These are phyloP conservation scores for Salix udensis DNA, from an alignment of 345 rosid species.

Conservation along the genomic window DNA sequence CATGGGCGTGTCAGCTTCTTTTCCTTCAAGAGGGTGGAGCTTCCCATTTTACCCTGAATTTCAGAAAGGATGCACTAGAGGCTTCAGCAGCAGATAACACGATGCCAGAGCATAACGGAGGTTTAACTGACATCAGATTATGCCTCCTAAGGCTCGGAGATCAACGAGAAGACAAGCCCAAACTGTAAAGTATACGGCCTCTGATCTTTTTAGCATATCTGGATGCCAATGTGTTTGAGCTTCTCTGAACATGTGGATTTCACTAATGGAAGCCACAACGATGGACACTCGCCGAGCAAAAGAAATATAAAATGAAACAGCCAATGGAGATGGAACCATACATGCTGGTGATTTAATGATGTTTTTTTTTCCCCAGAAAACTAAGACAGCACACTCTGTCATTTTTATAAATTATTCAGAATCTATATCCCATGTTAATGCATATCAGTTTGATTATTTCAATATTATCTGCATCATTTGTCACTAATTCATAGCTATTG, in stretches of 20 bases:
- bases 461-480: background rate
- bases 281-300: constrained; percentile 11
- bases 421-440: too few species aligned
- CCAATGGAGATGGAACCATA: constrained; percentile 13
- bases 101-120: background rate
- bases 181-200: constrained; percentile 5
- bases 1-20: constrained; percentile 68
- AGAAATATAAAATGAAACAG: constrained; percentile 6
- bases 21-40: constrained; percentile 40
- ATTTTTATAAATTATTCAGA: too few species aligned
- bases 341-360: constrained; percentile 17
- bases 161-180: constrained; percentile 19
- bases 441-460: background rate
- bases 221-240: background rate
- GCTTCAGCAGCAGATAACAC: background rate
- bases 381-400: too few species aligned
- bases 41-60: constrained; percentile 48
- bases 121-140: background rate
- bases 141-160: background rate
- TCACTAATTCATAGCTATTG: background rate
- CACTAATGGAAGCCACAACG: constrained; percentile 14
- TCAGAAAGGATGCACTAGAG: background rate
- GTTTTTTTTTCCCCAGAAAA: too few species aligned
- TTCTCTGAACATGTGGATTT: background rate
- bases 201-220: background rate